Conservation (phyloP, 139 green algal genomes). For the Chlamydomonas sphaeroides region DNA sequence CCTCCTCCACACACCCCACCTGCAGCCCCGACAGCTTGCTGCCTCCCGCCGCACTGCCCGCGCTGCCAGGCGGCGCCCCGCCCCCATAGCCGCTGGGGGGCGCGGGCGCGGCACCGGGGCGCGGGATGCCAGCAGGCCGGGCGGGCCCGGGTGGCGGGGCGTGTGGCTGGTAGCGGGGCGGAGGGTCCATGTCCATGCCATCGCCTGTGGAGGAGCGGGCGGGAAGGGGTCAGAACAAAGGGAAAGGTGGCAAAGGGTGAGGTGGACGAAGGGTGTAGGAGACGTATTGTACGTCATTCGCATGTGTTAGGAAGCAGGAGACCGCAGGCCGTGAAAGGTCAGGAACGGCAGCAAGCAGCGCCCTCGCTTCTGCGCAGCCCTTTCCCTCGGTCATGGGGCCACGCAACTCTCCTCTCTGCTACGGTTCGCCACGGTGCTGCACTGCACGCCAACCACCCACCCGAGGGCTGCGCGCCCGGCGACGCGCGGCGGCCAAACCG, state of each 20-base stretch:
- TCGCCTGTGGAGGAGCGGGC: neutral
- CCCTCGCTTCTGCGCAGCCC: too few species aligned
- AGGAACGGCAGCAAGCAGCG: too few species aligned
- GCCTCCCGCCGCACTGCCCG: neutral
- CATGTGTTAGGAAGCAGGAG: too few species aligned
- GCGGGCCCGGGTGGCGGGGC: neutral
- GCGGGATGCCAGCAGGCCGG: neutral
- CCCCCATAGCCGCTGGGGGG: neutral
- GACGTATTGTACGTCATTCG: too few species aligned
- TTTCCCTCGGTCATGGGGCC: too few species aligned
- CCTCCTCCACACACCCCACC: too few species aligned
- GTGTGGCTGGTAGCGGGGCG: neutral
- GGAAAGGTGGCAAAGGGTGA: too few species aligned
- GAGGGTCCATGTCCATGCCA: conserved; percentile 35
- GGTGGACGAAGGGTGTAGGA: too few species aligned
- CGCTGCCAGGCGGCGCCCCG: neutral
- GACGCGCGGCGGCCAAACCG: conserved; percentile 19
- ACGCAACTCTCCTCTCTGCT: too few species aligned
- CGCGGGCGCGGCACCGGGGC: neutral
- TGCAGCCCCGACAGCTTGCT: conserved; percentile 39
- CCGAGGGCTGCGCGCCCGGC: neutral
- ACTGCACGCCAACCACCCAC: neutral
- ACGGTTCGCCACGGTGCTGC: too few species aligned
- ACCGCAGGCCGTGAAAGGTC: too few species aligned
- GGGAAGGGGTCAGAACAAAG: neutral